Conservation (phyloP, 2,329 filamentous ascomycete genomes). For the Trichoderma citrinoviride region DNA sequence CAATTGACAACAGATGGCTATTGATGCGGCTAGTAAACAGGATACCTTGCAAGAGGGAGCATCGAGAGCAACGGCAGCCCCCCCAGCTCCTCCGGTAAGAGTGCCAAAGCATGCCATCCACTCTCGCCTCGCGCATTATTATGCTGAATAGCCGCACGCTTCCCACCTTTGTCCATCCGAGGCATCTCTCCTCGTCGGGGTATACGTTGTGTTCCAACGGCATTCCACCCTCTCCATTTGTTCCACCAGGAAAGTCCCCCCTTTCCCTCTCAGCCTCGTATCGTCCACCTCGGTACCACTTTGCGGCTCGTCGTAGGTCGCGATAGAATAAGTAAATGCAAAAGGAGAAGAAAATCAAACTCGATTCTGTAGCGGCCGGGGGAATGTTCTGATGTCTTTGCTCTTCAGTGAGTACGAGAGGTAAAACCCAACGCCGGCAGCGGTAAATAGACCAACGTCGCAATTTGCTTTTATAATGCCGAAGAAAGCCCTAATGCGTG, state of each 20-base stretch:
- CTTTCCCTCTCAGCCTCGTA: conserved; percentile 29
- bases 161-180: conserved; percentile 17
- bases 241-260: conserved; percentile 25
- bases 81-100: conserved; percentile 12
- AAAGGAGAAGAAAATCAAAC: conserved; percentile 37
- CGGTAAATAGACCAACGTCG: conserved; percentile 47
- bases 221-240: conserved; percentile 18
- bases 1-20: conserved; percentile 33
- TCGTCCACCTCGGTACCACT: conserved; percentile 31
- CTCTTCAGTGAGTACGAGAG: conserved; percentile 42
- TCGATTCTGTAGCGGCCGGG: conserved; percentile 40
- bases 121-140: conserved; percentile 20
- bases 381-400: conserved; percentile 43
- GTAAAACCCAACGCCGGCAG: conserved; percentile 50
- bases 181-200: conserved; percentile 24
- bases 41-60: conserved; percentile 17
- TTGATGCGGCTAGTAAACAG: conserved; percentile 29
- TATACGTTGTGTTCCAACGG: conserved; percentile 25
- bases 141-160: conserved; percentile 23
- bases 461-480: conserved; percentile 36
- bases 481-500: conserved; percentile 33
- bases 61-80: neutral
- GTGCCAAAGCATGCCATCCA: conserved; percentile 24
- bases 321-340: conserved; percentile 25
- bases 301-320: conserved; percentile 24